Evolutionary conservation across 2,329 filamentous ascomycete species (phyloP).

Genomic region (Sporothrix luriei): DNA sequence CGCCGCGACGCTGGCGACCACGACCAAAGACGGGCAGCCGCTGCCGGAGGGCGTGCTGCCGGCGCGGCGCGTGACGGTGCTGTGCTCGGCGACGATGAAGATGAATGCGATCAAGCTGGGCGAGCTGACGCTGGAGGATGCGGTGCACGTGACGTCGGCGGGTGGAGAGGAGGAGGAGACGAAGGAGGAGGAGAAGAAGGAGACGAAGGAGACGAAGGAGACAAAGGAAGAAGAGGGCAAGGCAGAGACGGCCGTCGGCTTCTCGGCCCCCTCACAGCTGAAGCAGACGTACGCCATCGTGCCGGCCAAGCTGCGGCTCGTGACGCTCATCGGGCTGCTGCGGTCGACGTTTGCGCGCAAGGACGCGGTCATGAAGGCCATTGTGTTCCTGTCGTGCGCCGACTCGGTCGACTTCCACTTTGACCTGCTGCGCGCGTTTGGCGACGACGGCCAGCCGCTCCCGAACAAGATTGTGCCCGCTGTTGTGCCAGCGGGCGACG

Average conservation of each 20-base stretch:
- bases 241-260: conserved; percentile 49
- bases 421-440: conserved; percentile 66
- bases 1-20: conserved; percentile 51
- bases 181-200: conserved; percentile 39
- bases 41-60: conserved; percentile 66
- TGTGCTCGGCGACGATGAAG: conserved; percentile 97
- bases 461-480: neutral
- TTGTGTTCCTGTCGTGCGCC: conserved; percentile 94
- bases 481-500: conserved; percentile 20
- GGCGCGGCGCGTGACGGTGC: conserved; percentile 76
- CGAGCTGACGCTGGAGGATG: conserved; percentile 92
- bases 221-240: conserved; percentile 49
- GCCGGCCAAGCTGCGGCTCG: conserved; percentile 85
- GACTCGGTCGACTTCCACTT: conserved; percentile 98
- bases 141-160: conserved; percentile 71
- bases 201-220: neutral
- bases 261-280: conserved; percentile 85
- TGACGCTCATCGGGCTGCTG: conserved; percentile 80
- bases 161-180: conserved; percentile 41
- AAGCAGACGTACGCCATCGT: conserved; percentile 89
- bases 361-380: conserved; percentile 93
- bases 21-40: conserved; percentile 59
- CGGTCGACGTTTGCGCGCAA: conserved; percentile 85
- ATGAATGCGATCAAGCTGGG: conserved; percentile 93
- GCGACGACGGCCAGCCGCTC: conserved; percentile 26